Evolutionary conservation across 352 stramenopile genomes (phyloP).

Genomic region (Achlya hypogyna): DNA sequence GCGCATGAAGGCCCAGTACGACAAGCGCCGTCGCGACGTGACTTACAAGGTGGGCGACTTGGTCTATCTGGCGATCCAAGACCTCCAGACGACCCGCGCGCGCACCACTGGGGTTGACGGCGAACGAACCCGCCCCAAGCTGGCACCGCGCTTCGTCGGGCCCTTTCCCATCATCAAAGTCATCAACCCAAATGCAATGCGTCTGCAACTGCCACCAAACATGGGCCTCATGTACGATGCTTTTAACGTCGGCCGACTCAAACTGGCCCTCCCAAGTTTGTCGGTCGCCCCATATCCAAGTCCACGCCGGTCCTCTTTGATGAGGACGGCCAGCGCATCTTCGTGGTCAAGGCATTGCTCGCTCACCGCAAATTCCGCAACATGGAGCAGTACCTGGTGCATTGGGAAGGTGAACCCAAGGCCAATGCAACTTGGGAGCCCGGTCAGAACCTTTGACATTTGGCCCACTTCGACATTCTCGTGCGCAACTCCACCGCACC

Average conservation of each 20-base stretch:
- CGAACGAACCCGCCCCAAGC: no score
- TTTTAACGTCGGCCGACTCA: not conserved
- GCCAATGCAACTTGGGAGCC: slow-evolving; percentile 9
- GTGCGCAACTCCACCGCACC: no score
- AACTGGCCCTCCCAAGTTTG: not conserved
- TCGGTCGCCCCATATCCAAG: not conserved
- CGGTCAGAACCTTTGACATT: no score
- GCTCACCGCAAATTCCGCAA: not conserved
- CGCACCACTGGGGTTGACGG: not conserved
- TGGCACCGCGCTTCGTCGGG: not conserved
- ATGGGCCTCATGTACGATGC: not conserved
- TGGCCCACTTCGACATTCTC: no score
- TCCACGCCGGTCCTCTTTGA: not conserved
- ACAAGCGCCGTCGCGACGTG: not conserved
- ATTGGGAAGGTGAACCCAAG: slow-evolving; percentile 1
- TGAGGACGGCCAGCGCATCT: not conserved
- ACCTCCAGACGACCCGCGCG: not conserved
- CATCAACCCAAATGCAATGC: not conserved
- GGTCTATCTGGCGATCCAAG: not conserved
- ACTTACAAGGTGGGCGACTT: not conserved
- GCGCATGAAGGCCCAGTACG: not conserved
- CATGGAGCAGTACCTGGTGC: not conserved
- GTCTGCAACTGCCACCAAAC: not conserved
- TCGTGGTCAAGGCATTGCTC: not conserved
- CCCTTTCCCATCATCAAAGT: not conserved